These are phyloP conservation scores for Oxalis stricta DNA, from an alignment of 441 rosid genomes.

Conservation along the genomic window DNA sequence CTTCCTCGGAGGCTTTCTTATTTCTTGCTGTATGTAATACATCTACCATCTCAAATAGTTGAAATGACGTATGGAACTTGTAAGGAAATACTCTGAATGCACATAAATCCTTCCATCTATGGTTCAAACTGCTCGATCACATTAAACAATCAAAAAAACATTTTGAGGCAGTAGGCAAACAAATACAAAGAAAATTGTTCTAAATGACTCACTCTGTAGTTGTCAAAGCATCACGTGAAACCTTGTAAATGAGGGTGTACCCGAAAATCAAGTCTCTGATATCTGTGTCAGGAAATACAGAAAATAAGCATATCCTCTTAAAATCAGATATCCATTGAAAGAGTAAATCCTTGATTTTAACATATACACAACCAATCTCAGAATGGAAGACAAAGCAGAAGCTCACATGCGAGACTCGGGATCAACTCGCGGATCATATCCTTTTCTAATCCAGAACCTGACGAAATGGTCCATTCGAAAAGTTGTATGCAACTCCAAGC, in stretches of 20 bases:
- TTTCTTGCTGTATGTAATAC: slow-evolving; percentile 84
- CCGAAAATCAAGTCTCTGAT: slow-evolving; percentile 91
- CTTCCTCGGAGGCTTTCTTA: slow-evolving; percentile 63
- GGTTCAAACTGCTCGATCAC: slow-evolving; percentile 29
- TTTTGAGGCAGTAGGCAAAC: neutral
- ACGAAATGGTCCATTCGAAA: slow-evolving; percentile 80
- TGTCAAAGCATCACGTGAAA: slow-evolving; percentile 37
- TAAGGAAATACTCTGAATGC: slow-evolving; percentile 67
- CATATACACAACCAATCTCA: too few relatives aligned
- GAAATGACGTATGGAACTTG: slow-evolving; percentile 64
- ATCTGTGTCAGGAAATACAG: slow-evolving; percentile 31
- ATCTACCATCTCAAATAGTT: slow-evolving; percentile 79
- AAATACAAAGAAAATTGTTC: neutral
- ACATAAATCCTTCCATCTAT: slow-evolving; percentile 76
- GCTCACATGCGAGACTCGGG: slow-evolving; percentile 94
- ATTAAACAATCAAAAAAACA: neutral
- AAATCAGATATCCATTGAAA: neutral
- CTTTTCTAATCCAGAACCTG: slow-evolving; percentile 92
- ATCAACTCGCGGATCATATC: slow-evolving; percentile 93
- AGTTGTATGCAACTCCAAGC: slow-evolving; percentile 82
- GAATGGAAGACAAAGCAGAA: too few relatives aligned
- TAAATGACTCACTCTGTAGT: slow-evolving; percentile 40
- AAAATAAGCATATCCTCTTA: neutral
- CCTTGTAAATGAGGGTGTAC: slow-evolving; percentile 63
- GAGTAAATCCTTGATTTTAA: neutral